phyloP scores from a whole-genome alignment of 768 basidiomycete genomes.

The Pisolithus microcarpus region DNA sequence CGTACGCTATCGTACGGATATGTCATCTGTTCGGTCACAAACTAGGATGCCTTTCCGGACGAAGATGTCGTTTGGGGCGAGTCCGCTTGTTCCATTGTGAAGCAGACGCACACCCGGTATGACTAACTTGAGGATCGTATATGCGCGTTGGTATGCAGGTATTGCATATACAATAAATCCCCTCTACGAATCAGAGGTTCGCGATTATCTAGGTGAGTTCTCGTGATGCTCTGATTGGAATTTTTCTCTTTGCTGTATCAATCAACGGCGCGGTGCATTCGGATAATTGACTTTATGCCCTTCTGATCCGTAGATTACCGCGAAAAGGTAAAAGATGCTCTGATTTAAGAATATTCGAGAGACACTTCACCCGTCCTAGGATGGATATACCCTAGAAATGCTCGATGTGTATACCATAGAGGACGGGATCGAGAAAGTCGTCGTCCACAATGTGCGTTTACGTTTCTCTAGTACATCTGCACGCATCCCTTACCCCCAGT shows the following conservation, averaged over 20 bases:
- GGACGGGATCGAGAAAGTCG: constrained; percentile 43
- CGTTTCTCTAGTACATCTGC: neutral
- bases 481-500: neutral
- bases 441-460: constrained; percentile 48
- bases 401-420: constrained; percentile 63
- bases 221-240: neutral
- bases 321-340: constrained; percentile 55
- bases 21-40: neutral
- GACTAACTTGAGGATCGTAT: no score
- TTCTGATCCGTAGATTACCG: constrained; percentile 54
- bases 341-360: neutral
- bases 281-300: neutral
- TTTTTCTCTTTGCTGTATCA: neutral
- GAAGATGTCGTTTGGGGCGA: constrained; percentile 56
- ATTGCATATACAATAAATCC: constrained; percentile 86
- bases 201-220: constrained; percentile 69
- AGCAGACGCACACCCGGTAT: neutral
- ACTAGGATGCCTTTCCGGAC: constrained; percentile 28
- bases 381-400: constrained; percentile 72
- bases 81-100: constrained; percentile 8
- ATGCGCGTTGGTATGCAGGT: constrained; percentile 35
- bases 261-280: neutral
- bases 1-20: neutral
- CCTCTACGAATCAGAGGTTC: constrained; percentile 62
- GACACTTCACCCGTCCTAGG: no score